Evolutionary conservation across 2,329 filamentous ascomycete genomes (phyloP).

Genomic region (Neopestalotiopsis sp.): DNA sequence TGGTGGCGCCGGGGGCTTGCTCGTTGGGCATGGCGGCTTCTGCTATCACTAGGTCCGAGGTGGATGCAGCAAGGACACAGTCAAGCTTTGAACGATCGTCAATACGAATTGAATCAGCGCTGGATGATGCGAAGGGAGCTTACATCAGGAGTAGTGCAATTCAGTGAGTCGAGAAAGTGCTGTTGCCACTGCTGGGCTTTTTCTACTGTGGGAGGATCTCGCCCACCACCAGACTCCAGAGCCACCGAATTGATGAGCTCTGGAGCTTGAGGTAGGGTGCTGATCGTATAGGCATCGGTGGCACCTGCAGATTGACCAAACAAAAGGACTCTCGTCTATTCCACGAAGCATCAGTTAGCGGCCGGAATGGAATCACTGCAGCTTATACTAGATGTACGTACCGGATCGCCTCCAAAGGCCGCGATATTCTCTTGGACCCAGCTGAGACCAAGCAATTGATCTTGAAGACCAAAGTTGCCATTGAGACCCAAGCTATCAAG

Average conservation of each 20-base stretch:
- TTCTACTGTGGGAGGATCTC: constrained; percentile 25
- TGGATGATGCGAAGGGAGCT: constrained; percentile 12
- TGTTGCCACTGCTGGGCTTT: constrained; percentile 25
- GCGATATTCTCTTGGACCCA: constrained; percentile 55
- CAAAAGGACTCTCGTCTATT: constrained; percentile 29
- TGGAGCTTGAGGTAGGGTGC: constrained; percentile 31
- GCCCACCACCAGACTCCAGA: constrained; percentile 32
- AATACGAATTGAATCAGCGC: not conserved
- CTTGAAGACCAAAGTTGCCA: constrained; percentile 55
- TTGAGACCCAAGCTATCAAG: constrained; percentile 43
- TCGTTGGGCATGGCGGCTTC: constrained; percentile 19
- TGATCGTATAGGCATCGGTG: constrained; percentile 28
- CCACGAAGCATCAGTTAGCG: constrained; percentile 1
- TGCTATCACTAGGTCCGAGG: constrained; percentile 20
- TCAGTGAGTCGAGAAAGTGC: constrained; percentile 25
- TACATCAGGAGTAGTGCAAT: constrained; percentile 30
- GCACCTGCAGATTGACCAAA: constrained; percentile 35
- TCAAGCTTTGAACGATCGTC: constrained; percentile 18
- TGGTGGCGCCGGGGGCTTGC: constrained; percentile 17
- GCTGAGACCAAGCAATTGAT: constrained; percentile 52
- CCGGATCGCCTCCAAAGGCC: constrained; percentile 48
- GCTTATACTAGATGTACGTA: constrained; percentile 17
- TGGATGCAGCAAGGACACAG: constrained; percentile 24
- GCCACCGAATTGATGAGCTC: constrained; percentile 28
- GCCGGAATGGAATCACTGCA: not conserved